These are phyloP conservation scores for Annulohypoxylon stygium DNA, from an alignment of 495 filamentous ascomycete genomes.

Conservation along the genomic window DNA sequence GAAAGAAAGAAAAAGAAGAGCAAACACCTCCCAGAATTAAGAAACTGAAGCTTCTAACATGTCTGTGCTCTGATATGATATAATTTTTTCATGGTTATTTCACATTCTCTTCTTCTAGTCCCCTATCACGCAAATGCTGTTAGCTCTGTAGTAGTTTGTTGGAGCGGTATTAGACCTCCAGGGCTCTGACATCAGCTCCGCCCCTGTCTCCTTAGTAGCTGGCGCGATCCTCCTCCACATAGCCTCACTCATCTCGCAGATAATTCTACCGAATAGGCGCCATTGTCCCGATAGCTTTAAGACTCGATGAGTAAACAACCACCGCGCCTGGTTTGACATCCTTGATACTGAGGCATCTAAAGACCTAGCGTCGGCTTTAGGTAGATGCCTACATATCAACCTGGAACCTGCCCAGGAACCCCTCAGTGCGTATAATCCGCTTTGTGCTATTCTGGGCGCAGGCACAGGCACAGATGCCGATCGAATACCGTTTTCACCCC, in stretches of 20 bases:
- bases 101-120: neutral
- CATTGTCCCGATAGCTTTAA: neutral
- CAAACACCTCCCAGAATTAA: neutral
- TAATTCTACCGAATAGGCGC: slow-evolving; percentile 1
- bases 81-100: neutral
- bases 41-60: neutral
- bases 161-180: neutral
- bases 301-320: neutral
- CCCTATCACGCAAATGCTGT: neutral
- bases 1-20: neutral
- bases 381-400: neutral
- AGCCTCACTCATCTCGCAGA: slow-evolving; percentile 5
- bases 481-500: neutral
- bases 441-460: slow-evolving; percentile 27
- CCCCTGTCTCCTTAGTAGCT: neutral
- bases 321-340: neutral
- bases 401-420: neutral
- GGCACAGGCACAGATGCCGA: slow-evolving; percentile 10
- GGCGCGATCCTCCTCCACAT: slow-evolving; percentile 7
- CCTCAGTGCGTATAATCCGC: slow-evolving; percentile 9
- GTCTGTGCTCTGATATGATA: neutral
- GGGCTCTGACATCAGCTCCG: neutral
- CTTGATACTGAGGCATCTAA: neutral
- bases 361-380: neutral
- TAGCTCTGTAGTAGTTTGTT: neutral